phyloP scores from a whole-genome alignment of 345 rosid species.

The Hibiscus trionum region DNA sequence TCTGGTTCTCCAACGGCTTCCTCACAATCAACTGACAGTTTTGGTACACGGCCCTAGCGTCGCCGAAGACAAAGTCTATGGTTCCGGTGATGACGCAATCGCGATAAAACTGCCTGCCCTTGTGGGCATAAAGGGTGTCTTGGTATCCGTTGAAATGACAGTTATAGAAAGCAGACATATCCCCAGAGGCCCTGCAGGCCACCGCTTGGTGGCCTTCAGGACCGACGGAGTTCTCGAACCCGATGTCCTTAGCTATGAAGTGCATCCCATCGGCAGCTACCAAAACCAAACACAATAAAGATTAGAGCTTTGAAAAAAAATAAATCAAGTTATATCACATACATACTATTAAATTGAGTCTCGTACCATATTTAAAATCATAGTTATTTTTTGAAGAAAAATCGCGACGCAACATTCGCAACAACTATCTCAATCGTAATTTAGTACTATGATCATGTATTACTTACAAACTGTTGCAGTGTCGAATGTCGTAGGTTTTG shows the following conservation, averaged over 20 bases:
- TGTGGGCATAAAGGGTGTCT: conserved; percentile 60
- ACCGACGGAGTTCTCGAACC: conserved; percentile 65
- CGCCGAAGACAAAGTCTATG: conserved; percentile 62
- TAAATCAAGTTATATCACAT: neutral
- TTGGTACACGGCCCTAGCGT: conserved; percentile 47
- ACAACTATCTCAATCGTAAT: too few relatives aligned
- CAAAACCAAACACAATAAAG: too few relatives aligned
- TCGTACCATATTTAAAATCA: too few relatives aligned
- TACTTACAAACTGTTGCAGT: conserved; percentile 60
- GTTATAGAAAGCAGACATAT: conserved; percentile 39
- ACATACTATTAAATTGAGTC: conserved; percentile 28
- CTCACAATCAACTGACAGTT: neutral
- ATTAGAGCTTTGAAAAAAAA: too few relatives aligned
- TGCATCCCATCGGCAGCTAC: too few relatives aligned
- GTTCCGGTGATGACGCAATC: conserved; percentile 66
- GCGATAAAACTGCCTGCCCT: conserved; percentile 62
- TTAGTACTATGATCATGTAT: too few relatives aligned
- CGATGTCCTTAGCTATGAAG: conserved; percentile 64
- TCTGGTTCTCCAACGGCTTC: neutral
- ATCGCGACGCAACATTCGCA: too few relatives aligned
- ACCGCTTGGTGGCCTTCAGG: conserved; percentile 58
- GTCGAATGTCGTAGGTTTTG: conserved; percentile 24
- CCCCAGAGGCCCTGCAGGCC: conserved; percentile 46
- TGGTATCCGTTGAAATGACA: conserved; percentile 61
- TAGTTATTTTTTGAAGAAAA: too few relatives aligned